phyloP scores from a whole-genome alignment of 495 filamentous ascomycete genomes.

The Chaetomidium leptoderma region DNA sequence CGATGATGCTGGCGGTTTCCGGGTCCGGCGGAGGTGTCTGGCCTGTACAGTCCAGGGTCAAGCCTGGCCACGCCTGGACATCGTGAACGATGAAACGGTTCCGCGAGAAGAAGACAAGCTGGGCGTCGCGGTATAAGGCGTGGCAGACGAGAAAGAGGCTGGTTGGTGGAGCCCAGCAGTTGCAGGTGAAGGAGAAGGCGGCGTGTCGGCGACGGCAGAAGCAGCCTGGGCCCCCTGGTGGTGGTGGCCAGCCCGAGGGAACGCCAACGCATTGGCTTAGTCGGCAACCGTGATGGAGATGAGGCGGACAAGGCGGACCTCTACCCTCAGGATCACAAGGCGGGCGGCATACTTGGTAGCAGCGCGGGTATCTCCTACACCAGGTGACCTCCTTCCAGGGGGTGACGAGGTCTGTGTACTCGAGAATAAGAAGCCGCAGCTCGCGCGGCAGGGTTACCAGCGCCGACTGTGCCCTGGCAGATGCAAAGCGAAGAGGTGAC shows the following conservation, averaged over 20 bases:
- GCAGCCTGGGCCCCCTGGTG: not conserved
- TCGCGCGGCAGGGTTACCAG: not conserved
- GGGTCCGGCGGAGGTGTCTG: not conserved
- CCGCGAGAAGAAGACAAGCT: conserved; percentile 11
- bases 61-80: not conserved
- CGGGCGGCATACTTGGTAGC: not conserved
- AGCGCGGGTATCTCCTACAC: not conserved
- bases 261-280: not conserved
- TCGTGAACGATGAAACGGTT: conserved; percentile 11
- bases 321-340: not conserved
- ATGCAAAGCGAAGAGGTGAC: not conserved
- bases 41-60: not conserved
- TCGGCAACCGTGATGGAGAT: not conserved
- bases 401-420: conserved; percentile 8
- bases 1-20: no score
- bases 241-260: not conserved
- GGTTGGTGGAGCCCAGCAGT: conserved; percentile 9
- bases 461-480: not conserved
- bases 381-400: conserved; percentile 6
- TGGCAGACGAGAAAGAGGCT: conserved; percentile 6
- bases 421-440: conserved; percentile 4
- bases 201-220: conserved; percentile 6
- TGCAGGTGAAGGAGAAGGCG: conserved; percentile 5
- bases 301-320: not conserved
- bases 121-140: conserved; percentile 1